Base-by-base conservation (phyloP, 257 asterid genomes). In the Paraleonurus japonicus region DNA sequence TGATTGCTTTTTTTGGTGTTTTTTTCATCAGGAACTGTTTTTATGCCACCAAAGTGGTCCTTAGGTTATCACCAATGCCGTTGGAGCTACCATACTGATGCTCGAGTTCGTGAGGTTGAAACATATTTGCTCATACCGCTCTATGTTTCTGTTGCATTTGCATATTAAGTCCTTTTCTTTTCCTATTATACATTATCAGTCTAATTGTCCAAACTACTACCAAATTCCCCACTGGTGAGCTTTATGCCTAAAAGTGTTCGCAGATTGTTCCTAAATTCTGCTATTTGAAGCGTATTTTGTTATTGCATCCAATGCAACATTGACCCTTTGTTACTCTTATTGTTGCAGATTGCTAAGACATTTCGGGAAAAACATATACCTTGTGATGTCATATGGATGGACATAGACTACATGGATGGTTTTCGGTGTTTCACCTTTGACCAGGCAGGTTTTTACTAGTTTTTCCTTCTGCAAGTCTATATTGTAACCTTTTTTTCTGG, bases 381-480 rank as follows among this genome's bases (percentile, higher is more conserved):
- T 74, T 94, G 98, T 85, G 99, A 91, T 81, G 96, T 91, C 85
- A 84, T 94, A 70, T 94, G 99, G 99, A 94, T 94, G 96, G 99
- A 94, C 85, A 94, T 94, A 41, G 99, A 94, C 82, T 94, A 94
- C 83, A 94, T 94, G 99, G 91, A 94, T 68, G 95, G 90, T 79
- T 94, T 94, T 71, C 96, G 98, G 59, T 94, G 98, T 80, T 91
- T 94, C 81, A 94, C 98, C 61, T 94, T 94, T 67, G 89, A 88
- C 78, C 61, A 91, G 97, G 97, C 82, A 83, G 59, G 77, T 73
- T 28, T 51, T 63, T 67, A 20, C 57, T 67, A 51, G 51, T 51
- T n/a, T 37, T 72, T 57, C 61, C 50, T 63, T 69, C 24, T 33
- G 55, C 58, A 27, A 61, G 45, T 61, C 19, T 28, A 19, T 54